These are phyloP conservation scores for Centaurea solstitialis DNA, from an alignment of 129 eudicot genomes.

Conservation along the genomic window DNA sequence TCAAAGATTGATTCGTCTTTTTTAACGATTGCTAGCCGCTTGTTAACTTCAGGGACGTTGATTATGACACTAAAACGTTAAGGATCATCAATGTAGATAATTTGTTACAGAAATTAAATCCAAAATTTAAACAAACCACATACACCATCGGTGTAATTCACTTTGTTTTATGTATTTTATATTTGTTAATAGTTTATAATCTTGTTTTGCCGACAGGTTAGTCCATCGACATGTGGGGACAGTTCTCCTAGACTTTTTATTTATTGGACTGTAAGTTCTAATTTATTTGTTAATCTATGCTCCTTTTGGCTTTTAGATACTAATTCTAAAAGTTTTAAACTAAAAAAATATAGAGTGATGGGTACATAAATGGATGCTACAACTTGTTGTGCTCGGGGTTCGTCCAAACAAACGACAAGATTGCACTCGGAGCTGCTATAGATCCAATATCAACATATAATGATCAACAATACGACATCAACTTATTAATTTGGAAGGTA, in stretches of 20 bases:
- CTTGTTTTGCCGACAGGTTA: background rate
- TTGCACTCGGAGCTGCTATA: constrained; percentile 1
- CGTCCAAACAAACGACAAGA: background rate
- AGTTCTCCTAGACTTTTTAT: background rate
- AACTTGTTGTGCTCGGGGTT: constrained; percentile 1
- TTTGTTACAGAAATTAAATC: too few relatives aligned
- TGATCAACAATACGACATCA: background rate
- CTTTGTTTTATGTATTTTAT: background rate
- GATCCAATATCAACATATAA: background rate
- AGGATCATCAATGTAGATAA: too few relatives aligned
- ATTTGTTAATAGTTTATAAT: background rate
- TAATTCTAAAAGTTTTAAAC: background rate
- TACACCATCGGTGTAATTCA: too few relatives aligned
- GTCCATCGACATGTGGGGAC: background rate
- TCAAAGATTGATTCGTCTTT: too few relatives aligned
- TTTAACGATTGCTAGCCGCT: too few relatives aligned
- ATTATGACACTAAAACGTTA: too few relatives aligned
- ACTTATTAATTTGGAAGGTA: constrained; percentile 10
- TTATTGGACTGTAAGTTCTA: background rate
- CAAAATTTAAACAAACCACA: too few relatives aligned
- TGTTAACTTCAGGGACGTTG: too few relatives aligned
- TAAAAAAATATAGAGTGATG: background rate
- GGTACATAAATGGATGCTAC: constrained; percentile 7
- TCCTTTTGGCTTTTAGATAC: background rate
- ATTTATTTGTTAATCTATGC: background rate